phyloP scores from a whole-genome alignment of 2,329 filamentous ascomycete species.

The Zalaria sp. region DNA sequence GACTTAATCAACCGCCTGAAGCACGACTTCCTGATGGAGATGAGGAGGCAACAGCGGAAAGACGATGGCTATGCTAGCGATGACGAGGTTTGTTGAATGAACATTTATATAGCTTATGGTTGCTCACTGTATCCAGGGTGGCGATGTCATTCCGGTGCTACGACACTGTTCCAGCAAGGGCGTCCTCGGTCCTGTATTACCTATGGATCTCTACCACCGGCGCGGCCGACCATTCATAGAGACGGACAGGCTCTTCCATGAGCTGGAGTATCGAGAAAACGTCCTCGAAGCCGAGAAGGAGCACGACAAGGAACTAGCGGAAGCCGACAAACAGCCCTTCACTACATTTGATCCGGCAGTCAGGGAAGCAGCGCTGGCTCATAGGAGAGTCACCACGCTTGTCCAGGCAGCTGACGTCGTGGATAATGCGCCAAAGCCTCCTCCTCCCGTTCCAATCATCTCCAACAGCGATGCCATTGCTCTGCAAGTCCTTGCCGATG shows the following conservation, averaged over 20 bases:
- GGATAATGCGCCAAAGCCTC: conserved; percentile 7
- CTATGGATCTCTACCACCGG: conserved; percentile 20
- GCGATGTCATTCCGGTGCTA: conserved; percentile 17
- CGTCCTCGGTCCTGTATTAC: conserved; percentile 9
- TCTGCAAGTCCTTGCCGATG: conserved; percentile 22
- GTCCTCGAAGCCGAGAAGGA: conserved; percentile 3
- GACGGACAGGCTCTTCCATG: conserved; percentile 20
- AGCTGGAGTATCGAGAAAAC: conserved; percentile 12
- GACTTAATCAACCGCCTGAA: conserved; percentile 14
- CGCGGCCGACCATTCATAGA: conserved; percentile 26
- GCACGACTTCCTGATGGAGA: conserved; percentile 19
- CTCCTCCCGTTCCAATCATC: conserved; percentile 13
- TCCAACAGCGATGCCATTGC: conserved; percentile 27
- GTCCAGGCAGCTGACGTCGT: conserved; percentile 19
- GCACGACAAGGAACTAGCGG: conserved; percentile 5
- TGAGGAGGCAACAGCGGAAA: conserved; percentile 20
- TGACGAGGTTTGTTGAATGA: conserved; percentile 20
- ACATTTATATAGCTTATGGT: conserved; percentile 7
- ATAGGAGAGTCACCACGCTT: conserved; percentile 18
- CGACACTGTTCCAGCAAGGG: conserved; percentile 16
- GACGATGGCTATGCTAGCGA: conserved; percentile 23
- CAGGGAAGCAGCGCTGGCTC: conserved; percentile 24
- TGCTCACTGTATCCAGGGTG: conserved; percentile 4
- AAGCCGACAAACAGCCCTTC: conserved; percentile 16
- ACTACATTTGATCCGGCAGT: conserved; percentile 26